These are phyloP conservation scores for Colletotrichum australisinense DNA, from an alignment of 2,329 filamentous ascomycete species.

Conservation along the genomic window DNA sequence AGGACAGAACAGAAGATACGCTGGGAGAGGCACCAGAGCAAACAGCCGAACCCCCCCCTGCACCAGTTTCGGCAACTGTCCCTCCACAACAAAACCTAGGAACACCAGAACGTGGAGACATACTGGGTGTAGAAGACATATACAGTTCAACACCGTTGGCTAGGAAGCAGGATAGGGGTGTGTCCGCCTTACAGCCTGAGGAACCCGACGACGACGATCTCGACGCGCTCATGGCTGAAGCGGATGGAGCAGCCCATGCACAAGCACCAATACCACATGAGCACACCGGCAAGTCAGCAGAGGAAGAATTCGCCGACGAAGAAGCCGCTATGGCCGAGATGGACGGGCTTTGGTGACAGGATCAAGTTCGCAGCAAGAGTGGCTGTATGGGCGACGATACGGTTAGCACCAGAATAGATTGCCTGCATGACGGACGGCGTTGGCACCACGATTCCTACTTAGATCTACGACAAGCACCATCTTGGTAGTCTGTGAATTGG, in stretches of 20 bases:
- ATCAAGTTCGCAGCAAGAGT: not conserved
- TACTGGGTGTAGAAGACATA: constrained; percentile 61
- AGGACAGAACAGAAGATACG: constrained; percentile 40
- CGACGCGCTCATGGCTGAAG: constrained; percentile 55
- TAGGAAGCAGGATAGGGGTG: not conserved
- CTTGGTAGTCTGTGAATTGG: too few species aligned
- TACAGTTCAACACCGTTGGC: constrained; percentile 64
- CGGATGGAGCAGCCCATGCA: constrained; percentile 43
- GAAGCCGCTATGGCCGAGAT: constrained; percentile 77
- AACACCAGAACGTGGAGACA: constrained; percentile 47
- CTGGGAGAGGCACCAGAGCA: constrained; percentile 41
- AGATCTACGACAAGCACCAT: too few species aligned
- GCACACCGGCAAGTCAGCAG: constrained; percentile 11
- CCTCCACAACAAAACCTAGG: constrained; percentile 46
- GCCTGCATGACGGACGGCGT: too few species aligned
- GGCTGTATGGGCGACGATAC: not conserved
- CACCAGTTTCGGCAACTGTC: constrained; percentile 48
- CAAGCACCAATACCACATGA: constrained; percentile 32
- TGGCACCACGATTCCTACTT: not conserved
- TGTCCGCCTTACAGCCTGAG: constrained; percentile 32
- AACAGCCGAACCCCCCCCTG: constrained; percentile 39
- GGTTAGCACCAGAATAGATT: not conserved
- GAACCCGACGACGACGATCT: constrained; percentile 51
- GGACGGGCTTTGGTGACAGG: constrained; percentile 61
- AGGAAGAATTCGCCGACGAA: constrained; percentile 67